Percentiles rank a stretch among this genome's conserved stretches.
Evolutionary conservation across 148 eudicot species (phyloP).

Genomic region (Silene conica): DNA sequence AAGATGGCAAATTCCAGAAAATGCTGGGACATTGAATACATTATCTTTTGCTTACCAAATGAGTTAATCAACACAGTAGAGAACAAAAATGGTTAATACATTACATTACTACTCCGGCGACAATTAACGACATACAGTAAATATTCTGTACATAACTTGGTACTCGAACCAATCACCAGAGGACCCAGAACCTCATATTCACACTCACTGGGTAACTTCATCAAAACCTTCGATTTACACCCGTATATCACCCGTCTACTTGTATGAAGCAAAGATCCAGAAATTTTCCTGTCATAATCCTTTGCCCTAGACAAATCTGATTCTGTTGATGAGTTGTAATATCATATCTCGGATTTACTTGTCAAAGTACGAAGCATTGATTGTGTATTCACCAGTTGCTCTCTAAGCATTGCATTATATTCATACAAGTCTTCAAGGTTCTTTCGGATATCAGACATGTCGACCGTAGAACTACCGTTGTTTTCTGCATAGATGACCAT

Average conservation of each 20-base stretch:
- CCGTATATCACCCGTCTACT: background rate
- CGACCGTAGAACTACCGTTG: conserved; percentile 16
- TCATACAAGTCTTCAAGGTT: conserved; percentile 52
- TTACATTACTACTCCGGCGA: background rate
- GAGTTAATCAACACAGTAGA: no score
- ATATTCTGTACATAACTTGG: background rate
- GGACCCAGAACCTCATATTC: background rate
- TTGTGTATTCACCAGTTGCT: conserved; percentile 45
- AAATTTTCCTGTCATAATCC: background rate
- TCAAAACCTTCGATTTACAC: background rate
- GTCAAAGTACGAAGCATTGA: conserved; percentile 46
- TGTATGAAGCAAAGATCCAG: no score
- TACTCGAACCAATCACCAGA: background rate
- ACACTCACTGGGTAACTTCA: background rate
- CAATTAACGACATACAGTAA: background rate
- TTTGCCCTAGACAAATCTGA: no score
- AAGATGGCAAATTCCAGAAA: background rate
- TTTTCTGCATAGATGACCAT: conserved; percentile 18
- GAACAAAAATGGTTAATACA: background rate
- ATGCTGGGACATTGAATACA: background rate
- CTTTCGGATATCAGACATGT: conserved; percentile 44
- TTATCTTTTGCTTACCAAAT: no score
- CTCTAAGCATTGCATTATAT: conserved; percentile 60
- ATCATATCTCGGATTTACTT: conserved; percentile 17
- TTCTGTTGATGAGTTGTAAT: background rate